Conservation (phyloP, 2,329 filamentous ascomycete genomes). For the Fusarium chlamydosporum region DNA sequence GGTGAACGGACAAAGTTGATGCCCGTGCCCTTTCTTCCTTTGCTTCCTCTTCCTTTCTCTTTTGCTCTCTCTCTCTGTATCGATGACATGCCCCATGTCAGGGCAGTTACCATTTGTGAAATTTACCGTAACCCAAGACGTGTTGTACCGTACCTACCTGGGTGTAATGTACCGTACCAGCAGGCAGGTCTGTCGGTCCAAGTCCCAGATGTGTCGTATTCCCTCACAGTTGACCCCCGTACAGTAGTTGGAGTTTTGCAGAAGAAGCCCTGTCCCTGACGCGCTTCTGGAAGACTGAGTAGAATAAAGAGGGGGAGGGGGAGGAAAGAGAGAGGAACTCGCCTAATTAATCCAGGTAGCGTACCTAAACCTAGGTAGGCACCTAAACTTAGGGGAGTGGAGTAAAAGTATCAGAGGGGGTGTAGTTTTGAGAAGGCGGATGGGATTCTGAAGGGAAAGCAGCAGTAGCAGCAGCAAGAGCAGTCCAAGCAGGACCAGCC, state of each 20-base stretch:
- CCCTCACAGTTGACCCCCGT: constrained; percentile 37
- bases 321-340: constrained; percentile 17
- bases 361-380: too few relatives aligned
- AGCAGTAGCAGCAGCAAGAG: constrained; percentile 8
- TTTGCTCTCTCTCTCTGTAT: constrained; percentile 9
- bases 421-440: constrained; percentile 25
- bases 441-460: constrained; percentile 21
- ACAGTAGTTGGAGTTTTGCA: constrained; percentile 33
- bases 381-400: constrained; percentile 13
- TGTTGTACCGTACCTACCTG: constrained; percentile 25
- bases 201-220: constrained; percentile 42
- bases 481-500: constrained; percentile 18
- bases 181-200: constrained; percentile 32
- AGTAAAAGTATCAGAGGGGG: constrained; percentile 17
- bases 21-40: constrained; percentile 38
- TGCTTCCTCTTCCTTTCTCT: constrained; percentile 21
- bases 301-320: constrained; percentile 38
- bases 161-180: constrained; percentile 16
- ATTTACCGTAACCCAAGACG: constrained; percentile 31
- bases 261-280: constrained; percentile 43
- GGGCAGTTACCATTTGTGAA: constrained; percentile 31
- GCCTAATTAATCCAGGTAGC: constrained; percentile 4
- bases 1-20: constrained; percentile 33
- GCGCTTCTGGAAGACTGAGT: constrained; percentile 46
- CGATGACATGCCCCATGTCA: constrained; percentile 46